phyloP scores from a whole-genome alignment of 805 yeast species.

The Tetrapisispora nanseiensis region DNA sequence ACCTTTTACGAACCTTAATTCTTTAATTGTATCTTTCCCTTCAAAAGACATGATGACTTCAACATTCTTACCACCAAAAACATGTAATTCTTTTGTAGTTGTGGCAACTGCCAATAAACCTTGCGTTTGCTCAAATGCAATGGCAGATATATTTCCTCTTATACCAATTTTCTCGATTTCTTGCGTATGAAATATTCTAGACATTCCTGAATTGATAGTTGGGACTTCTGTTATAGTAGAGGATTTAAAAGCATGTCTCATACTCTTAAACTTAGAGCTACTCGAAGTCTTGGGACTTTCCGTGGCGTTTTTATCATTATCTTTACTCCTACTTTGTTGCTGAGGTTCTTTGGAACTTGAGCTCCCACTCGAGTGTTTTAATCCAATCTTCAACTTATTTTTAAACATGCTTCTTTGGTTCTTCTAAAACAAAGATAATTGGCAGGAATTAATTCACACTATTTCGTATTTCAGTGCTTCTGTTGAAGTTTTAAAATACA shows the following conservation, averaged over 20 bases:
- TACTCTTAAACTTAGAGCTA: constrained; percentile 2
- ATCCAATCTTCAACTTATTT: constrained; percentile 1
- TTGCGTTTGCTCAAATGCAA: constrained; percentile 84
- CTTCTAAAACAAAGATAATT: too few species aligned
- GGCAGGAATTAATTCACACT: too few species aligned
- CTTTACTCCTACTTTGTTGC: neutral
- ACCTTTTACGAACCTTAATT: constrained; percentile 65
- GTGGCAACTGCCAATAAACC: constrained; percentile 77
- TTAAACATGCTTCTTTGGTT: too few species aligned
- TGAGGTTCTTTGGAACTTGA: neutral
- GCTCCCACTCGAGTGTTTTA: neutral
- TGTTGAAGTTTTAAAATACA: too few species aligned
- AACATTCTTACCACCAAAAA: constrained; percentile 78
- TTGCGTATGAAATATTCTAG: constrained; percentile 26
- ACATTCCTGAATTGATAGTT: constrained; percentile 21
- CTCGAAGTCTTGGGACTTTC: neutral
- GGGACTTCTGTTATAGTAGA: constrained; percentile 5
- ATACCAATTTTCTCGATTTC: constrained; percentile 43
- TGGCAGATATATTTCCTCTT: constrained; percentile 51
- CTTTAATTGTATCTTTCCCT: constrained; percentile 40
- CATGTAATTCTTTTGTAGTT: constrained; percentile 55
- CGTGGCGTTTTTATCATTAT: neutral
- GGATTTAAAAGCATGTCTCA: constrained; percentile 2
- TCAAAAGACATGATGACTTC: constrained; percentile 53
- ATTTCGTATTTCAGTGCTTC: too few species aligned